Base-by-base conservation (phyloP, 306 rosid species). In the Abrus precatorius region DNA sequence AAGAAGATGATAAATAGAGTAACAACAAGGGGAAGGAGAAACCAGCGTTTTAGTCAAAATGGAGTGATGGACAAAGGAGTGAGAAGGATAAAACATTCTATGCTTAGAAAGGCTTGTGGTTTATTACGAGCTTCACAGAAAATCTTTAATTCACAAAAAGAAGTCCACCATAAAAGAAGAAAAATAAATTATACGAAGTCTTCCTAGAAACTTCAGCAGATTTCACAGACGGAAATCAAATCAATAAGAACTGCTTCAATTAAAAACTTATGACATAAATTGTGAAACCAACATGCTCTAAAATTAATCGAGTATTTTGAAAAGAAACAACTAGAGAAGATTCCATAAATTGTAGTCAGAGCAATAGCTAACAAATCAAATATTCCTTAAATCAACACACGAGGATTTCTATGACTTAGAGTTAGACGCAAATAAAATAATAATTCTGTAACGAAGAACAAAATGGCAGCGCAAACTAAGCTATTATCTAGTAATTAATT, bases 221-320 rank as follows among this genome's bases (percentile, higher is more conserved):
- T 57, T 70, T 32, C 30, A 48, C 9, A 77, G 20, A 65, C 8
- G 20, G 45, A 3, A 71, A 28, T 13, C 41, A 27, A 61, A 49
- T 36, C 47, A 52, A 52, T 7, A 41, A 28, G 20, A 41, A 61
- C n/a, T 8, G 27, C 43, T 44, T 7, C 56, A 2, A 50, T 9
- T 40, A 3, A 53, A 78, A 68, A 48, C 4, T 20, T 10, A 9
- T 50, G 61, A 71, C 34, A 48, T 30, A 43, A 74, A 44, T 20
- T n/a, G 38, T 60, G 44, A 52, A 59, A 44, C 13, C 1, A 5
- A 55, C 40, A 63, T 1, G 47, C 55, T 38, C 11, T 11, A 44
- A 74, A 73, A 65, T 43, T 36, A 47, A 64, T 74, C 20, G 38
- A 28, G 61, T 68, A 30, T 72, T 72, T 80, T 65, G 69, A 32